Conservation (phyloP, 2,329 filamentous ascomycete species). For the Claviceps digitariae region DNA sequence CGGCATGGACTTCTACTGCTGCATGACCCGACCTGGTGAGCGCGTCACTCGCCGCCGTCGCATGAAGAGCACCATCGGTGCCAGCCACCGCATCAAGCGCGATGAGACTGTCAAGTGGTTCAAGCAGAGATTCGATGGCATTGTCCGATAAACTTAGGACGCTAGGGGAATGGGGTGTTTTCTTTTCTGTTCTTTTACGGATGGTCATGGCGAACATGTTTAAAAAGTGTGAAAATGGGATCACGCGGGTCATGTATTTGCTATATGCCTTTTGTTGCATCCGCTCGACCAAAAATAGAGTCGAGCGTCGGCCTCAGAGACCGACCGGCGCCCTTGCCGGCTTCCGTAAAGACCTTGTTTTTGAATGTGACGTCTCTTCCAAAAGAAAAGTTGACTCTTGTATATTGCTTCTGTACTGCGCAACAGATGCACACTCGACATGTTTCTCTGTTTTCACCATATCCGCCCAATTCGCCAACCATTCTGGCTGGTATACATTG, state of each 20-base stretch:
- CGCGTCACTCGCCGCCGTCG: constrained; percentile 92
- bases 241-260: constrained; percentile 24
- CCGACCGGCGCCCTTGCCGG: constrained; percentile 57
- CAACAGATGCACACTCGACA: neutral
- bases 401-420: neutral
- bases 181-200: constrained; percentile 20
- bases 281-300: constrained; percentile 41
- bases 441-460: neutral
- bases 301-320: constrained; percentile 59
- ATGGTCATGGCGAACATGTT: constrained; percentile 28
- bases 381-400: neutral
- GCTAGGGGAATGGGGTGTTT: neutral
- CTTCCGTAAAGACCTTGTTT: constrained; percentile 30
- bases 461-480: neutral
- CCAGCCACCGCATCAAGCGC: constrained; percentile 86
- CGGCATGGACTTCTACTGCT: constrained; percentile 99
- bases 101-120: constrained; percentile 97
- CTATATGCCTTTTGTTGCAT: constrained; percentile 29
- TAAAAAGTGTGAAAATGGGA: constrained; percentile 18
- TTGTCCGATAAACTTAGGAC: constrained; percentile 68
- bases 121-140: constrained; percentile 84
- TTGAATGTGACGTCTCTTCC: constrained; percentile 20
- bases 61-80: constrained; percentile 72
- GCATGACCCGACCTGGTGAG: constrained; percentile 99
- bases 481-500: too few species aligned